Conservation (phyloP, 306 rosid species). For the Dalbergia cultrata region DNA sequence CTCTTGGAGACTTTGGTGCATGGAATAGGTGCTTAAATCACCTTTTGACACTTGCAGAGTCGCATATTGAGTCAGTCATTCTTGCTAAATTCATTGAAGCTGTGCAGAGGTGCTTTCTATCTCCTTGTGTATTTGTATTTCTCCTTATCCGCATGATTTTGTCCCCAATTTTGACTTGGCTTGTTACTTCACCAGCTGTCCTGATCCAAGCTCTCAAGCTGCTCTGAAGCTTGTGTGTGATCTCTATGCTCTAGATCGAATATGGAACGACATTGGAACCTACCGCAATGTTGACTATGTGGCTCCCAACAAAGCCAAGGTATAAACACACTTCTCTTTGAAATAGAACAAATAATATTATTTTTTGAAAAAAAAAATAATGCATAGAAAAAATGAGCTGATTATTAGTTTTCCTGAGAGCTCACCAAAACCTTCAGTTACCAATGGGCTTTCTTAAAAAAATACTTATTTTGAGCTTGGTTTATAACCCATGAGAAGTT, state of each 20-base stretch:
- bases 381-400: slow-evolving; percentile 21
- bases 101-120: slow-evolving; percentile 70
- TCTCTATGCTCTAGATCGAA: slow-evolving; percentile 92
- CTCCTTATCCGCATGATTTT: slow-evolving; percentile 27
- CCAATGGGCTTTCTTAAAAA: too few species aligned
- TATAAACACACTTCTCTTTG: slow-evolving; percentile 41
- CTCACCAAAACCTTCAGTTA: not conserved
- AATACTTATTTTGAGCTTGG: not conserved
- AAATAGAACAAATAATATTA: not conserved
- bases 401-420: slow-evolving; percentile 26
- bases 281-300: slow-evolving; percentile 96
- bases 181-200: slow-evolving; percentile 65
- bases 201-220: slow-evolving; percentile 79
- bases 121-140: slow-evolving; percentile 35
- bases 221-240: slow-evolving; percentile 92
- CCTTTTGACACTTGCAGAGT: slow-evolving; percentile 93
- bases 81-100: slow-evolving; percentile 92
- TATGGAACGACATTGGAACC: slow-evolving; percentile 98
- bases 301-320: slow-evolving; percentile 99
- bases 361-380: not conserved
- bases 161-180: slow-evolving; percentile 39
- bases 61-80: slow-evolving; percentile 91
- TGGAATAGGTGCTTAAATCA: slow-evolving; percentile 99
- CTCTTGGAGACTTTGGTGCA: slow-evolving; percentile 89
- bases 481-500: not conserved